phyloP scores from a whole-genome alignment of 2,329 filamentous ascomycete species.

The Phialemoniopsis sp. region DNA sequence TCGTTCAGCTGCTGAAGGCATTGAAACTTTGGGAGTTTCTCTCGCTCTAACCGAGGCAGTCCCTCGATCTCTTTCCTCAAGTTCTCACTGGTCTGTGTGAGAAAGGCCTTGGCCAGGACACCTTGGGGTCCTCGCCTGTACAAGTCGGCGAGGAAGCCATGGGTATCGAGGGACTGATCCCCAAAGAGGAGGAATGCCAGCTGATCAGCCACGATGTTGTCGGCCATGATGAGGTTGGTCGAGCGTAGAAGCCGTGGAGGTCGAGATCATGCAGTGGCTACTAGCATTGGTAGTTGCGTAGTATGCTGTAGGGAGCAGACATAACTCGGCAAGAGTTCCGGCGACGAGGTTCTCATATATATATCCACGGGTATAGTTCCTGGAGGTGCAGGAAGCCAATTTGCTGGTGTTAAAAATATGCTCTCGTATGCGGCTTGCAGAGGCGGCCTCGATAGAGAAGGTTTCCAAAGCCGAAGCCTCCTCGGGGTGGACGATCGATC shows the following conservation, averaged over 20 bases:
- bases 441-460: no score
- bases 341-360: constrained; percentile 8
- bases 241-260: not conserved
- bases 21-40: constrained; percentile 57
- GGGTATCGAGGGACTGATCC: constrained; percentile 67
- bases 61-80: constrained; percentile 56
- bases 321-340: not conserved
- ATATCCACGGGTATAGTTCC: no score
- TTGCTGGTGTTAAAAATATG: constrained; percentile 12
- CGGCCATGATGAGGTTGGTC: constrained; percentile 31
- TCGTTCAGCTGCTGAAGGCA: constrained; percentile 62
- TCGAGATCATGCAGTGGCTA: constrained; percentile 10
- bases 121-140: constrained; percentile 39
- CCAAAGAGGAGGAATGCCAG: constrained; percentile 61
- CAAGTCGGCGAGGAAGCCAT: constrained; percentile 55
- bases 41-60: constrained; percentile 52
- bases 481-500: no score
- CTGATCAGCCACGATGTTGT: constrained; percentile 41
- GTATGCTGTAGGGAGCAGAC: constrained; percentile 4
- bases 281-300: no score
- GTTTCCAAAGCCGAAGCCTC: no score
- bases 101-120: constrained; percentile 55
- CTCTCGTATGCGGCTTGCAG: no score
- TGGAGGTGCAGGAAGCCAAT: no score
- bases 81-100: constrained; percentile 52